Conservation (phyloP, 1,139 yeast species). For the Debaryomyces udenii region DNA sequence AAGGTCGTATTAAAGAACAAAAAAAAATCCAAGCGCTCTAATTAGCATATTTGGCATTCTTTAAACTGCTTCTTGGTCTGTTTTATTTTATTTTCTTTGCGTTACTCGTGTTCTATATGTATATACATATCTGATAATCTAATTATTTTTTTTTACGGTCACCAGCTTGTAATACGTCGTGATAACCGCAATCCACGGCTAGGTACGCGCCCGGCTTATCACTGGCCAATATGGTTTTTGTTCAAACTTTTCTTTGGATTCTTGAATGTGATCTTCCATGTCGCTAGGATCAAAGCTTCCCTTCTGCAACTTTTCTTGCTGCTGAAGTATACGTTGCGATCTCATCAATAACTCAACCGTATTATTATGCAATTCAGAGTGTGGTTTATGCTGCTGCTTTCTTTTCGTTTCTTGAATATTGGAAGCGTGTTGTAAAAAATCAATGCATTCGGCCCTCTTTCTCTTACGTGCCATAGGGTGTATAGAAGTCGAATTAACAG, state of each 20-base stretch:
- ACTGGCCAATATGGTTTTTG: slow-evolving; percentile 39
- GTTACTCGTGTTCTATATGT: slow-evolving; percentile 7
- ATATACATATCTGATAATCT: slow-evolving; percentile 8
- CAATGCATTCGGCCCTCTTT: slow-evolving; percentile 6
- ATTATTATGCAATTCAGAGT: slow-evolving; percentile 31
- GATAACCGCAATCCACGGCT: too few species aligned
- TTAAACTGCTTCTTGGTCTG: too few species aligned
- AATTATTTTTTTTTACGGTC: slow-evolving; percentile 6
- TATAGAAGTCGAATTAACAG: slow-evolving; percentile 12
- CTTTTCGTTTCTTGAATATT: slow-evolving; percentile 19
- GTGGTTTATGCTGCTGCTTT: slow-evolving; percentile 31
- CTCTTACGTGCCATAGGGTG: slow-evolving; percentile 10
- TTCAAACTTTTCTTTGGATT: slow-evolving; percentile 14
- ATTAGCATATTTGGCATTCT: neutral
- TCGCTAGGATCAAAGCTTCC: slow-evolving; percentile 5
- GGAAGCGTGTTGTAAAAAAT: neutral
- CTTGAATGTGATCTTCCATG: slow-evolving; percentile 4
- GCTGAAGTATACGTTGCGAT: slow-evolving; percentile 22
- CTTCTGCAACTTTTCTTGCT: slow-evolving; percentile 14
- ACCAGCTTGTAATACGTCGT: neutral
- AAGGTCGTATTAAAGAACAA: slow-evolving; percentile 81
- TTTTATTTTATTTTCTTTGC: slow-evolving; percentile 3
- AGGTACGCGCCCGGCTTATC: slow-evolving; percentile 11
- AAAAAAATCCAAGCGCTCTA: slow-evolving; percentile 41
- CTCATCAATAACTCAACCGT: slow-evolving; percentile 37